Conservation (phyloP, 352 stramenopile genomes). For the Phytophthora pluvialis region DNA sequence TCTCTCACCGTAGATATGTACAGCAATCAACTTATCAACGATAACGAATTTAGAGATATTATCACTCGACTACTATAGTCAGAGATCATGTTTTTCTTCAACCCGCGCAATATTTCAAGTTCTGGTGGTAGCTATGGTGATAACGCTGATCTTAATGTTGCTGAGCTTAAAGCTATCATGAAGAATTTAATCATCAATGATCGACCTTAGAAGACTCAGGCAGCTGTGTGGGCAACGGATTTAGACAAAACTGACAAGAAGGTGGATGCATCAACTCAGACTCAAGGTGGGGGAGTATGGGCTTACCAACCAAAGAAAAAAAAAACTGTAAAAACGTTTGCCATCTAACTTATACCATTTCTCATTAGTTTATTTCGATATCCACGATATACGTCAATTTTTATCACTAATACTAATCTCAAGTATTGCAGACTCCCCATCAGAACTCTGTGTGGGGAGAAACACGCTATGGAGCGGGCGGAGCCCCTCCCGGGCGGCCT, state of each 20-base stretch:
- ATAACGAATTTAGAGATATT: too few species aligned
- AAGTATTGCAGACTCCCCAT: constrained; percentile 6
- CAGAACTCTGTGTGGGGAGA: neutral
- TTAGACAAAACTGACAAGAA: constrained; percentile 1
- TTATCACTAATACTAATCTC: constrained; percentile 1
- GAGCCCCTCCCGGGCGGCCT: too few species aligned
- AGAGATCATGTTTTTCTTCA: neutral
- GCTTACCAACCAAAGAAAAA: constrained; percentile 1
- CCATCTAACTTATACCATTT: too few species aligned
- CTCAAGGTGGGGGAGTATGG: neutral
- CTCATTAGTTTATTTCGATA: constrained; percentile 6
- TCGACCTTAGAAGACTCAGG: constrained; percentile 2
- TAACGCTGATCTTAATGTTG: too few species aligned
- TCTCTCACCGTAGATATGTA: too few species aligned
- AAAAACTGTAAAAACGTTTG: too few species aligned
- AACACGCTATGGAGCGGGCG: constrained; percentile 11
- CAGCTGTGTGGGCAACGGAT: constrained; percentile 3
- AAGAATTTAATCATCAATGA: neutral
- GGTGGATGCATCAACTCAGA: neutral
- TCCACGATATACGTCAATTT: neutral
- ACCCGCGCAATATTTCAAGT: neutral
- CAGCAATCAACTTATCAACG: too few species aligned
- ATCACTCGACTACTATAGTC: too few species aligned
- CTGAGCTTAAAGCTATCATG: too few species aligned
- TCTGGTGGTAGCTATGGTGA: too few species aligned